These are phyloP conservation scores for Jasminum sambac DNA, from an alignment of 257 asterid genomes.

Conservation along the genomic window DNA sequence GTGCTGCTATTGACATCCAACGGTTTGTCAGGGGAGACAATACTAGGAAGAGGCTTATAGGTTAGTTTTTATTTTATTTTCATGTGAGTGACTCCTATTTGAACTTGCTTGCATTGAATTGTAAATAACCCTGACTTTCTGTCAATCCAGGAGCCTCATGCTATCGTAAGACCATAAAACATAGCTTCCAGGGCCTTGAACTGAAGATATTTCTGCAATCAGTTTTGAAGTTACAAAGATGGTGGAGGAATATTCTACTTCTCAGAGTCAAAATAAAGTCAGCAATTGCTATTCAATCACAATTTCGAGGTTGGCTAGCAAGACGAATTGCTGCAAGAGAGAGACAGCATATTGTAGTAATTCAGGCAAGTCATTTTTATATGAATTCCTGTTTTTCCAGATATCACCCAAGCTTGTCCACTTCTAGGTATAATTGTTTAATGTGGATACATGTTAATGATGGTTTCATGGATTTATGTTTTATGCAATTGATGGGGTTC, in stretches of 20 bases:
- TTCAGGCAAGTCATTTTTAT: constrained; percentile 58
- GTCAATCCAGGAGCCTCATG: constrained; percentile 49
- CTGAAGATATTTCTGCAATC: constrained; percentile 45
- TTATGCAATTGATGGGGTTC: constrained; percentile 12
- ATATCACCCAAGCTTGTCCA: too few relatives aligned
- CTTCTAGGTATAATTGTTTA: neutral
- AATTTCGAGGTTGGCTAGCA: constrained; percentile 66
- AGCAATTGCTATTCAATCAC: constrained; percentile 66
- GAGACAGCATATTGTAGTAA: constrained; percentile 46
- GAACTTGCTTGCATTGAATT: constrained; percentile 15
- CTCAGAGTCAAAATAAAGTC: constrained; percentile 40
- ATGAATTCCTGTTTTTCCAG: too few relatives aligned
- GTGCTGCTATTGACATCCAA: constrained; percentile 64
- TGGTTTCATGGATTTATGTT: neutral
- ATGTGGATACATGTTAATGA: constrained; percentile 6
- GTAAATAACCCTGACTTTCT: constrained; percentile 17
- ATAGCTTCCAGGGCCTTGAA: constrained; percentile 39
- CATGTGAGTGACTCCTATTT: neutral
- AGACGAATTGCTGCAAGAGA: constrained; percentile 45
- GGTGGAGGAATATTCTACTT: constrained; percentile 67
- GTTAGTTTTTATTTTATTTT: constrained; percentile 31
- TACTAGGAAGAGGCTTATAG: constrained; percentile 67
- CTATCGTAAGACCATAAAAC: constrained; percentile 30
- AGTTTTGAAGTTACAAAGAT: constrained; percentile 73
- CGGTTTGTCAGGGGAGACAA: constrained; percentile 63